Percentiles rank a stretch among this genome's conserved stretches.
Conservation (phyloP, 176 grass and related monocot species). For the Juncus inflexus region DNA sequence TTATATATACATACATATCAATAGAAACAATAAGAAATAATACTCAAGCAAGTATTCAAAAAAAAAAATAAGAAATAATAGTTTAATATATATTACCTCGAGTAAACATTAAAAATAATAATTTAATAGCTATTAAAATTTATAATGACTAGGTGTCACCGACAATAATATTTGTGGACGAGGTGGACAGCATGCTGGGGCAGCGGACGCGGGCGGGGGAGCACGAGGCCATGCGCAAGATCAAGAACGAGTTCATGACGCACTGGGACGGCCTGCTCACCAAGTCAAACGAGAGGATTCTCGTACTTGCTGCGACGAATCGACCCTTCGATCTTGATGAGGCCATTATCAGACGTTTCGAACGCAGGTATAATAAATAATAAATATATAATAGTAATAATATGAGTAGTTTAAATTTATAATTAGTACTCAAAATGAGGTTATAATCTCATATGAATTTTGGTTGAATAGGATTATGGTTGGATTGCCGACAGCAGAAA, state of each 20-base stretch:
- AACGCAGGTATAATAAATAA: conserved; percentile 52
- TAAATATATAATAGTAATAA: too few species aligned
- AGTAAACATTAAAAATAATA: too few species aligned
- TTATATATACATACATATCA: too few species aligned
- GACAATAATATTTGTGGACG: conserved; percentile 94
- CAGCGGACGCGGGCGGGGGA: conserved; percentile 72
- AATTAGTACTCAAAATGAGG: too few species aligned
- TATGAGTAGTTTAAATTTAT: too few species aligned
- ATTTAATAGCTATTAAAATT: too few species aligned
- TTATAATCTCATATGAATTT: neutral
- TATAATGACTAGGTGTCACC: conserved; percentile 30
- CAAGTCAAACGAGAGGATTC: conserved; percentile 66
- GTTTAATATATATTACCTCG: too few species aligned
- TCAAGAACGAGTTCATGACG: conserved; percentile 99
- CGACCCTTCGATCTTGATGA: conserved; percentile 98
- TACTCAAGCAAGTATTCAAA: too few species aligned
- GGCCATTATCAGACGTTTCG: conserved; percentile 96
- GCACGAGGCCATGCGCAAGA: conserved; percentile 95
- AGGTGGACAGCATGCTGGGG: conserved; percentile 94
- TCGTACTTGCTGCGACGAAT: conserved; percentile 98
- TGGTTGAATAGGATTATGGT: conserved; percentile 76
- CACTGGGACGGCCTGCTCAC: conserved; percentile 93
- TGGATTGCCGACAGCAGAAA: conserved; percentile 76
- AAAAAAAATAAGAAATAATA: too few species aligned
- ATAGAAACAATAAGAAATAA: too few species aligned